Evolutionary conservation across 768 basidiomycete genomes (phyloP), one percentile per base, ranked within the genome.

Genomic region (Clitopilus passeckerianus): DNA sequence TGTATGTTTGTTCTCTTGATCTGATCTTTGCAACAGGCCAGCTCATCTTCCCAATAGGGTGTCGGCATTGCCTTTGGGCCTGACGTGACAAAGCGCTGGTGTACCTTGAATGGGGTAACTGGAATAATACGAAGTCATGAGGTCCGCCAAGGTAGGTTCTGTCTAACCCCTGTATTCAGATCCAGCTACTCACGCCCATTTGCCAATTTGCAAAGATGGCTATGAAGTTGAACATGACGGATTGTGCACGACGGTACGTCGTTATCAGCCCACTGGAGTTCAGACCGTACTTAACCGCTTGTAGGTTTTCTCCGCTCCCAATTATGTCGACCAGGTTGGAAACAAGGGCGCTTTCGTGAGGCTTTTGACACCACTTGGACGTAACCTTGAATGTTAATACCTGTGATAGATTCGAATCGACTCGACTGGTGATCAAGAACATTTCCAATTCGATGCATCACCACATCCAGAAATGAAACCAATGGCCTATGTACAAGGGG

Each of bases 41-140:
- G 15, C 65, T 66, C 54, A 61, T 30, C 58, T 53, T 53, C 35
- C 55, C n/a, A 57, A 20, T 60, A 93, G 90, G 97, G 97, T 56
- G 95, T 98, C 60, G 97, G 97, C 20, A 88, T 97, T 62, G 86
- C 89, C 5, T 99, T 99, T 72, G 97, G 97, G 15, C 95, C 96
- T 0, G 95, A 96, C 68, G 90, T 98, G 16, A 97, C 95, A 1
- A 84, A 81, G 67, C 75, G 83, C 58, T 98, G 95, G 94, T 97
- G 95, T 69, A 82, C 85, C 35, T 77, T 89, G 24, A 97, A 97
- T 70, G 82, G 86, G 15, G 83, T 98, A 53, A 87, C 93, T 22
- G 93, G 92, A 6, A 80, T 99, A 58, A 89, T 98, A 63, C 90
- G 97, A 54, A 94, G 91, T 65, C 97, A 99, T 70, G 97, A 99